Percentiles rank a stretch among this genome's conserved stretches.
Conservation (phyloP, 768 basidiomycete species). For the Collybia mongolica region DNA sequence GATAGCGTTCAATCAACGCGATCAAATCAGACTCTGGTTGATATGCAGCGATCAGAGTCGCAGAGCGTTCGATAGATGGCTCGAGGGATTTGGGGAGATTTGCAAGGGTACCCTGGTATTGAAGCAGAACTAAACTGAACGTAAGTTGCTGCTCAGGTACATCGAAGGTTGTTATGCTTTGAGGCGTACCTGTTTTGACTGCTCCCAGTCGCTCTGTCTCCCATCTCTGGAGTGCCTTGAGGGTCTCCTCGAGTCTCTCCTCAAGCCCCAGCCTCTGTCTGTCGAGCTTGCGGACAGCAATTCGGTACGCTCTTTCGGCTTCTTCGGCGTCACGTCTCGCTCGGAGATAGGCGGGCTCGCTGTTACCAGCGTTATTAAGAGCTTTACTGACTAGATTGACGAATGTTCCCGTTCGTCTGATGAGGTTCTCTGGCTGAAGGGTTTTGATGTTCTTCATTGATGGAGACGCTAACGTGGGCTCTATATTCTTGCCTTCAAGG, state of each 20-base stretch:
- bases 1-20: constrained; percentile 88
- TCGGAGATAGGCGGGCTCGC: constrained; percentile 68
- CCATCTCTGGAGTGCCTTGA: constrained; percentile 82
- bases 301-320: constrained; percentile 78
- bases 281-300: constrained; percentile 80
- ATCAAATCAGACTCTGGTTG: constrained; percentile 86
- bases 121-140: constrained; percentile 59
- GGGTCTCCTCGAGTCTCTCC: constrained; percentile 79
- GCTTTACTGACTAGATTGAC: constrained; percentile 76
- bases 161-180: neutral
- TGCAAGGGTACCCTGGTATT: constrained; percentile 81
- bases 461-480: constrained; percentile 17
- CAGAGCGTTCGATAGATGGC: constrained; percentile 64
- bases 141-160: neutral
- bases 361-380: constrained; percentile 43
- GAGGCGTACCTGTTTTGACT: constrained; percentile 69
- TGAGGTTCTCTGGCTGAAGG: constrained; percentile 45
- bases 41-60: constrained; percentile 77
- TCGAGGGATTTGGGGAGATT: constrained; percentile 70
- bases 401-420: constrained; percentile 69
- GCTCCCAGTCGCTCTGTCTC: constrained; percentile 81
- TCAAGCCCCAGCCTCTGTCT: constrained; percentile 83
- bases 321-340: constrained; percentile 77
- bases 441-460: constrained; percentile 20
- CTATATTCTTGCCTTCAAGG: constrained; percentile 37